A percentile compares a stretch with the other conserved stretches of the same genome.
Evolutionary conservation across 176 grass and related monocot genomes (phyloP).

Genomic region (Elymus sibiricus): DNA sequence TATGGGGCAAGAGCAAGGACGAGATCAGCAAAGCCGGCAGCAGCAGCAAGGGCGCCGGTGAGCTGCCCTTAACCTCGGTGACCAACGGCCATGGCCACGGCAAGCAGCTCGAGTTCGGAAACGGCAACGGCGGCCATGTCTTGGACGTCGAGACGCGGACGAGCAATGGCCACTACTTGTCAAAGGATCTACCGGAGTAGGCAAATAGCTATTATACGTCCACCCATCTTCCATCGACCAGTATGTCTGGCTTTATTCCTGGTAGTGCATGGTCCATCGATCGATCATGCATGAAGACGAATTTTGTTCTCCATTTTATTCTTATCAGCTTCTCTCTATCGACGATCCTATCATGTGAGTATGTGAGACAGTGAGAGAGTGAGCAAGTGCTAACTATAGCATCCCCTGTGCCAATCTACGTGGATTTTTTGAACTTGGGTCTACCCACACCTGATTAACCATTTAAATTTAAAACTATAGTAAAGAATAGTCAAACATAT

Average conservation of each 20-base stretch:
- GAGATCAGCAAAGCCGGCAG: slow-evolving; percentile 14
- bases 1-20: slow-evolving; percentile 91
- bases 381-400: not conserved
- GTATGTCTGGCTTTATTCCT: not conserved
- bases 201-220: not conserved
- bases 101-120: slow-evolving; percentile 29
- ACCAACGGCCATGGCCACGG: slow-evolving; percentile 30
- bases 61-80: slow-evolving; percentile 45
- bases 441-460: too few species aligned
- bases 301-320: not conserved
- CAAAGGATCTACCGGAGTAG: not conserved
- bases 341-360: slow-evolving; percentile 6
- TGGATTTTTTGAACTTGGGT: too few species aligned
- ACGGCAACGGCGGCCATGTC: slow-evolving; percentile 16
- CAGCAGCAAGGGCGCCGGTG: slow-evolving; percentile 30
- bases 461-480: too few species aligned
- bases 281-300: not conserved
- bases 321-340: not conserved
- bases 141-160: slow-evolving; percentile 42
- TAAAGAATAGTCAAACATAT: too few species aligned
- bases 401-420: not conserved
- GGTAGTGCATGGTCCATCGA: not conserved
- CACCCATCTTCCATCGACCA: not conserved
- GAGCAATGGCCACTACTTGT: slow-evolving; percentile 23
- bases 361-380: not conserved